Evolutionary conservation across 192 early-diverging fungal species (phyloP), one percentile per base, ranked within the genome.

Genomic region (Martensiomyces pterosporus): DNA sequence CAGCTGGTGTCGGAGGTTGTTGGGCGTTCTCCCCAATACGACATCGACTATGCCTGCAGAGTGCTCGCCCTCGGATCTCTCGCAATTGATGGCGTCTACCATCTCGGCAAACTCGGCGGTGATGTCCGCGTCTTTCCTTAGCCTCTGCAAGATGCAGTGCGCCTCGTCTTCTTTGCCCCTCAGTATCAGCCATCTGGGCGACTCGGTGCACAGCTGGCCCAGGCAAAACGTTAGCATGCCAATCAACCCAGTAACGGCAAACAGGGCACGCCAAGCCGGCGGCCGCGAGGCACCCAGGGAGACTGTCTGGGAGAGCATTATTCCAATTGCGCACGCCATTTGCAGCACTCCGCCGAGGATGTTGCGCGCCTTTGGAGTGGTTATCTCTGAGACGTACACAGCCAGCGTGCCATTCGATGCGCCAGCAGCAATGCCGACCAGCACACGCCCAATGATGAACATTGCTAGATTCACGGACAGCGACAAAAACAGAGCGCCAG

Each of bases 381-480:
- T 75, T 29, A 90, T 80, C 51, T 91, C 91, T 13, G 78, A 77
- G 18, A 90, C 75, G 44, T 90, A 91, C 6, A 80, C 80, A 10
- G 77, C 74, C 26, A 81, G 66, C 14, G 67, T 78, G 0, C 78
- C 80, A 19, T 56, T 55, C 3, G 68, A 55, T 15, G 83, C 66
- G 17, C 91, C 91, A 27, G 82, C 77, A 1, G 76, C 80, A 34
- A 88, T 58, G 7, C 91, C 91, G 4, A 72, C 69, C 13, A 87
- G 23, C 15, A 88, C 53, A 18, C 91, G 84, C 13, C 80, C 87
- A 26, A 80, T 27, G 47, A 73, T 68, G 25, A 89, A 74, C 73
- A 82, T 80, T 6, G 72, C 57, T 22, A 79, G 57, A 33, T 78
- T 76, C 4, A 75, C 51, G 15, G 84, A 68, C 9, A 79, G 49